phyloP scores from a whole-genome alignment of 306 rosid species.

The Carpinus viminea region DNA sequence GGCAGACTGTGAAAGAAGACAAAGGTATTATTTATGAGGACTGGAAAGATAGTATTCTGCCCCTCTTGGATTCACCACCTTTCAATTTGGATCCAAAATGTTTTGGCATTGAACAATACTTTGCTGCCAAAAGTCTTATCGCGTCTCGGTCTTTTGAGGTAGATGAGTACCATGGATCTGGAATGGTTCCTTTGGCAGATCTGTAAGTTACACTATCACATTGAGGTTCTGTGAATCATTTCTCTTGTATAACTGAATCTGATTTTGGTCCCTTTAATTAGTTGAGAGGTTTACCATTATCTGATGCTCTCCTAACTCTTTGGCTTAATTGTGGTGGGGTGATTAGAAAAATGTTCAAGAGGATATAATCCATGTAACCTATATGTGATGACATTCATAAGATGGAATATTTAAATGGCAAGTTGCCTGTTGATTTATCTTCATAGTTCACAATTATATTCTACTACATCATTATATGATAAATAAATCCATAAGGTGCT shows the following conservation, averaged over 20 bases:
- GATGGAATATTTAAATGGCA: no score
- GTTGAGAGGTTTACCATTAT: neutral
- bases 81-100: constrained; percentile 41
- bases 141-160: constrained; percentile 73
- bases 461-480: neutral
- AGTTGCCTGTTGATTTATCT: neutral
- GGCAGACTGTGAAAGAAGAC: constrained; percentile 77
- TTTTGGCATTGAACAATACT: constrained; percentile 59
- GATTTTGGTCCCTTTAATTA: neutral
- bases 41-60: constrained; percentile 77
- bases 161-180: constrained; percentile 77
- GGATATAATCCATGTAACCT: no score
- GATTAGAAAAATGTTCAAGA: no score
- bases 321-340: neutral
- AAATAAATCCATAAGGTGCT: no score
- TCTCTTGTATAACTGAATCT: neutral
- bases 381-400: no score
- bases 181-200: constrained; percentile 96
- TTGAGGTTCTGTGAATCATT: neutral
- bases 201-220: constrained; percentile 54
- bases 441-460: no score
- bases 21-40: constrained; percentile 62
- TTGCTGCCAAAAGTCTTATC: constrained; percentile 72
- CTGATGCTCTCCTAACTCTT: neutral
- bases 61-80: constrained; percentile 50